Conservation (phyloP, 495 filamentous ascomycete species). For the Echria macrotheca region DNA sequence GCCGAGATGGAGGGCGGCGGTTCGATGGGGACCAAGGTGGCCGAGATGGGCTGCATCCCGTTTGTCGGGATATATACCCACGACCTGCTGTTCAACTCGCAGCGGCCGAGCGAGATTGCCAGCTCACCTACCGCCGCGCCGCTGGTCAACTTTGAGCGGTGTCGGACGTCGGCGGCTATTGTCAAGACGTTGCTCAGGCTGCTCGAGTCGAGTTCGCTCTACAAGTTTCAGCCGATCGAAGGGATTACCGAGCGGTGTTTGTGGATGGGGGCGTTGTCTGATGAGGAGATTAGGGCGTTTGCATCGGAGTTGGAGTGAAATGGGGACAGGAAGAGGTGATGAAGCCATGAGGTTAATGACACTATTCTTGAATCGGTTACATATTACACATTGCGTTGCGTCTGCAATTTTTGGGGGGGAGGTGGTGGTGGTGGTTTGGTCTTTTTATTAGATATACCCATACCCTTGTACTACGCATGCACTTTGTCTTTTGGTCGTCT, state of each 20-base stretch:
- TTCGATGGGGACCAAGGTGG: slow-evolving; percentile 22
- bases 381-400: no score
- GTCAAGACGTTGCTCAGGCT: slow-evolving; percentile 87
- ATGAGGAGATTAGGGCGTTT: slow-evolving; percentile 67
- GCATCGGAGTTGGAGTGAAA: slow-evolving; percentile 37
- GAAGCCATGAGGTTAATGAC: no score
- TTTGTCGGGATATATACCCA: slow-evolving; percentile 95
- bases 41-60: slow-evolving; percentile 86
- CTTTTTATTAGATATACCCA: no score
- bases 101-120: slow-evolving; percentile 70
- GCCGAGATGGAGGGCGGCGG: slow-evolving; percentile 78
- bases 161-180: slow-evolving; percentile 81
- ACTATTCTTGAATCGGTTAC: no score
- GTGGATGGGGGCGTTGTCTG: slow-evolving; percentile 85
- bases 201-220: slow-evolving; percentile 87
- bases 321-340: neutral
- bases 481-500: no score
- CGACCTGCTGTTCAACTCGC: slow-evolving; percentile 93
- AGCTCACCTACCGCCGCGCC: slow-evolving; percentile 62
- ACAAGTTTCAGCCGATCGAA: slow-evolving; percentile 77
- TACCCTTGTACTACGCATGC: no score
- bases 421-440: no score
- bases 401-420: no score
- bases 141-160: slow-evolving; percentile 92
- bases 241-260: slow-evolving; percentile 86